phyloP scores from a whole-genome alignment of 2,329 filamentous ascomycete species.

The Talaromyces funiculosus region DNA sequence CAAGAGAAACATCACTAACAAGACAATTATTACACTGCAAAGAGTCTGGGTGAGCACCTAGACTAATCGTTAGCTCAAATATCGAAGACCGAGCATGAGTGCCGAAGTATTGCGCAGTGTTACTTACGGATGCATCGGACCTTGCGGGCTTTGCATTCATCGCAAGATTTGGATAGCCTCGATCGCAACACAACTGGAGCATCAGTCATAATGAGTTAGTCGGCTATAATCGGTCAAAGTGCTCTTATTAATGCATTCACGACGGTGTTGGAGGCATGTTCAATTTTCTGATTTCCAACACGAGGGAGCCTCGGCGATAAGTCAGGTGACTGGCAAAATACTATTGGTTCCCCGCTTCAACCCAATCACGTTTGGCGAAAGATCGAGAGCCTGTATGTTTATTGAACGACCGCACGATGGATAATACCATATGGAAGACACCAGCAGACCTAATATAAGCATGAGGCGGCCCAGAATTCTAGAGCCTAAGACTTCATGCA shows the following conservation, averaged over 20 bases:
- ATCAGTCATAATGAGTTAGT: not conserved
- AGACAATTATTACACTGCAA: conserved; percentile 25
- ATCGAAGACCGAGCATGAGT: not conserved
- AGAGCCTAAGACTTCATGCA: not conserved
- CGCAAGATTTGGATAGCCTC: conserved; percentile 27
- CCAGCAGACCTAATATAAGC: not conserved
- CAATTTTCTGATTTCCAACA: not conserved
- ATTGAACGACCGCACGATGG: not conserved
- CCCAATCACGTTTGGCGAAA: not conserved
- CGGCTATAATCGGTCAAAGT: not conserved
- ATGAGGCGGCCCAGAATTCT: not conserved
- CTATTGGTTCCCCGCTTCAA: not conserved
- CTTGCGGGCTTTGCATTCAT: conserved; percentile 39
- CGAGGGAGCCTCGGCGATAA: not conserved
- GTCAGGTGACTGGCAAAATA: not conserved
- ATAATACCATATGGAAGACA: not conserved
- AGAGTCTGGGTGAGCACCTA: conserved; percentile 8
- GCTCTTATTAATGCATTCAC: not conserved
- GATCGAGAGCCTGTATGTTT: not conserved
- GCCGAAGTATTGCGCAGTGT: not conserved
- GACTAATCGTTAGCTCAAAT: not conserved
- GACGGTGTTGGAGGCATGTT: not conserved
- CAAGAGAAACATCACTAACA: conserved; percentile 14
- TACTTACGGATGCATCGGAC: conserved; percentile 36
- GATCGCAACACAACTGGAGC: conserved; percentile 10